Base-by-base conservation (phyloP, 208 protist genomes). In the Acanthamoeba sp. region DNA sequence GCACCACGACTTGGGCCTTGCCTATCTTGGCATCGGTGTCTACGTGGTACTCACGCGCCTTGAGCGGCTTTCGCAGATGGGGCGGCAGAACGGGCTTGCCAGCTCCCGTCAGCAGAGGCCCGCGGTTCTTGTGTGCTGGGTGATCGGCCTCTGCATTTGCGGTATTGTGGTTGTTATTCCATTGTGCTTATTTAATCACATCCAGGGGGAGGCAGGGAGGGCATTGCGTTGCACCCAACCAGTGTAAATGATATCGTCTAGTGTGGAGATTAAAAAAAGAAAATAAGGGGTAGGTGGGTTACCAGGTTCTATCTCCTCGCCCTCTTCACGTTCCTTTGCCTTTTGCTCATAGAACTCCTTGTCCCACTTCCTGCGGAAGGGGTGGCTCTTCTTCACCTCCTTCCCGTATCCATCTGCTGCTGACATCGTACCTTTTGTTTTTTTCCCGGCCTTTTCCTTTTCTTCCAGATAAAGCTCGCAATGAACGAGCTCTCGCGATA, bases 281-380 rank as follows among this genome's bases (percentile, higher is more conserved):
- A 66, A 66, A 45, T 80, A 32, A 57, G 36, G 24, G n/a, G 42
- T 10, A 38, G 36, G 3, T 9, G 69, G 9, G 7, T 6, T 80
- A 80, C 69, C 69, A 36, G 48, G 82, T 34, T 95, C 95, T 24
- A 93, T 66, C 29, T 82, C 91, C 18, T 88, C 55, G 57, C 84
- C 29, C 14, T 76, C 92, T 36, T 71, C n/a, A 5, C 92, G 69
- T 14, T 95, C 95, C 38, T 48, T 80, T 32, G 93, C 95, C 38
- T 90, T 92, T 38, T 50, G 29, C 50, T 91, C 90, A 42, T 95
- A 96, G 45, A 93, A 90, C n/a, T 95, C 95, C 27, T 88, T 78
- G 66, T 96, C 93, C 95, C 95, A 96, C n/a, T 94, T 96, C 24
- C 93, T 90, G 34, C 95, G 95, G 59, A 92, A 92, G 16, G 87